Base-by-base conservation (phyloP, 108 stramenopile genomes). In the Skeletonema grethae region DNA sequence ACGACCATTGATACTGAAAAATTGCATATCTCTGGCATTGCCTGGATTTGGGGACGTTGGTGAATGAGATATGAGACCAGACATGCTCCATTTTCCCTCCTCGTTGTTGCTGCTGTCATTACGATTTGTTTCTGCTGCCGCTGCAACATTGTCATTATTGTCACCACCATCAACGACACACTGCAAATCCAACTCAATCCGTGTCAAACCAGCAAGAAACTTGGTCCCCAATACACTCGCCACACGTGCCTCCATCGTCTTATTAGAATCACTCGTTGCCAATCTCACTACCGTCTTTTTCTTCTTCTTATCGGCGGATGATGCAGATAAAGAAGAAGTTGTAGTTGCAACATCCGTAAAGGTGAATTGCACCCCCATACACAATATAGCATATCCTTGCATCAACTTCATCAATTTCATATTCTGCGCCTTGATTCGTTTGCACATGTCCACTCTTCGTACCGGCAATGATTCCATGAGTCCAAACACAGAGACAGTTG, bases 1-100 rank as follows among this genome's bases (percentile, higher is more conserved):
- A 25, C 99, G 91, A 7, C 93, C 91, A 72, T 99, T 99, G 38
- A 98, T 87, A 70, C 89, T 90, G 65, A 95, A 91, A 70, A 94
- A 97, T 68, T 98, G 96, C 2, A 93, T 74, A 63, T 94, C 93
- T 45, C 85, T 59, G 6, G 84, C 81, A 11, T 57, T 65, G 1
- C 38, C n/a, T 16, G 63, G 67, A 48, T 73, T 48, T 20, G 76
- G 73, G 20, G 73, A 89, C 63, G 65, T 80, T 50, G 82, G 97
- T 65, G 85, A 95, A 74, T 68, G 85, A 6, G 95, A 95, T 4
- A 98, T 73, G 45, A 97, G 74, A 3, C 97, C 97, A 61, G 73
- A 46, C 45, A 94, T 70, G 34, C 80, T 76, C 86, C 87, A 91
- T 60, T 65, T 24, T 25, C 7, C 4, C 0, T 60, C 64, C 6